Conservation (phyloP, 371 early-diverging fungal species). For the Mucor saturninus region DNA sequence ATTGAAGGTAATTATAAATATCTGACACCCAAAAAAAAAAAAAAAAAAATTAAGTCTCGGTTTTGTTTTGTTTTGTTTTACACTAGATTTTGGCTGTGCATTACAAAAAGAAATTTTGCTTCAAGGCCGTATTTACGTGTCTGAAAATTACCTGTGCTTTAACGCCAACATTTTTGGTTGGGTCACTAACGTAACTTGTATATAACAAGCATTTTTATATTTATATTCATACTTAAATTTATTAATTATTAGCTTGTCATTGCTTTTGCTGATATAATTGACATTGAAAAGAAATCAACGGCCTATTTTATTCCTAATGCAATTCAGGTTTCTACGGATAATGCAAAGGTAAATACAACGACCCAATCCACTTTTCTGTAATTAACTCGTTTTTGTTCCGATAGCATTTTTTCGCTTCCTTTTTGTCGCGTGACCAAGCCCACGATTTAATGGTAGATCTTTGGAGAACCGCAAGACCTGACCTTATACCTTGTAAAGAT, state of each 20-base stretch:
- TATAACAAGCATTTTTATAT: too few species aligned
- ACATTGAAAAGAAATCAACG: constrained; percentile 80
- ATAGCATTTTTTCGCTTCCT: constrained; percentile 82
- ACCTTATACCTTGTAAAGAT: not conserved
- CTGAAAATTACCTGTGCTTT: constrained; percentile 88
- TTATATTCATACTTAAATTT: not conserved
- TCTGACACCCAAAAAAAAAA: too few species aligned
- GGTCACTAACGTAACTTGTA: constrained; percentile 77
- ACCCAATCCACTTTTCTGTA: not conserved
- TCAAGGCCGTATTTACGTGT: constrained; percentile 91
- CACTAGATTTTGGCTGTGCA: constrained; percentile 87
- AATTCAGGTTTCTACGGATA: constrained; percentile 75
- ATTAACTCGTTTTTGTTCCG: not conserved
- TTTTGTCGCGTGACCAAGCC: constrained; percentile 80
- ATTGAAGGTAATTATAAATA: constrained; percentile 53
- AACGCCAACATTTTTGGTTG: constrained; percentile 96
- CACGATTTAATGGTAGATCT: constrained; percentile 69
- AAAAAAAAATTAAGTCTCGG: not conserved
- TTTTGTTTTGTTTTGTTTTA: not conserved
- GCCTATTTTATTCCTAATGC: constrained; percentile 89
- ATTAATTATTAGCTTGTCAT: constrained; percentile 69
- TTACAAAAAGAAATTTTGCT: constrained; percentile 92
- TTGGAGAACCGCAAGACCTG: constrained; percentile 47
- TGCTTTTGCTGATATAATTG: constrained; percentile 80
- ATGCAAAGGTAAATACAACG: constrained; percentile 52